Evolutionary conservation across 805 yeast species (phyloP).

Genomic region (Metschnikowia kofuensis): DNA sequence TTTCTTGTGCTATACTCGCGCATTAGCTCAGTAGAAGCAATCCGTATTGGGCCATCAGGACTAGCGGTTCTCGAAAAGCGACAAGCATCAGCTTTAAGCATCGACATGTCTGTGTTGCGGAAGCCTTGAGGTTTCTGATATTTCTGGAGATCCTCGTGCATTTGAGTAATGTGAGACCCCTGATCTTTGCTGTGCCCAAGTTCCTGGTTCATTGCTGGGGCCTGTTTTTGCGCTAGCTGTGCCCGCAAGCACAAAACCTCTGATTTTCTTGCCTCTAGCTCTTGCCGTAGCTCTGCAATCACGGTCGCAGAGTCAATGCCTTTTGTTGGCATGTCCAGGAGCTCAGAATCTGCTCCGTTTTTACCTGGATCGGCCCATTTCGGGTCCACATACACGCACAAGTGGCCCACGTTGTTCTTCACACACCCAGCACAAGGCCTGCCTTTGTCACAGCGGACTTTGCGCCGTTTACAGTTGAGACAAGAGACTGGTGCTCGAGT

Average conservation of each 20-base stretch:
- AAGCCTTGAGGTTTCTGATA: too few relatives aligned
- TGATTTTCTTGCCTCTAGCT: constrained; percentile 6
- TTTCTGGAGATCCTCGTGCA: too few relatives aligned
- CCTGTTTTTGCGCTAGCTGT: not conserved
- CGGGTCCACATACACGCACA: constrained; percentile 41
- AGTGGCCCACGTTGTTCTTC: constrained; percentile 37
- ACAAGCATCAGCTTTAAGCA: too few relatives aligned
- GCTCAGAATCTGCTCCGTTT: constrained; percentile 7
- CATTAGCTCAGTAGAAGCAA: too few relatives aligned
- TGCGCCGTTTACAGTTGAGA: constrained; percentile 38
- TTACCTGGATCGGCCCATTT: constrained; percentile 27
- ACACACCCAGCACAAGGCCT: constrained; percentile 44
- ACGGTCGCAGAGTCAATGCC: not conserved
- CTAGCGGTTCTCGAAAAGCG: too few relatives aligned
- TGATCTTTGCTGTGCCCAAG: too few relatives aligned
- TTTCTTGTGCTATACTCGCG: not conserved
- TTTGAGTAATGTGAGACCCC: too few relatives aligned
- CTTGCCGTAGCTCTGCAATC: constrained; percentile 6
- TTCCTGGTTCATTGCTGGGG: too few relatives aligned
- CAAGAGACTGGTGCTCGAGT: constrained; percentile 41
- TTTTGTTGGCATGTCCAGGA: not conserved
- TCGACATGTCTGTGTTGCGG: too few relatives aligned
- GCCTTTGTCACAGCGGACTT: constrained; percentile 43
- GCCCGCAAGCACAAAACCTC: constrained; percentile 15
- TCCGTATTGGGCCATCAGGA: too few relatives aligned